Evolutionary conservation across 1,284 basidiomycete species (phyloP).

Genomic region (Waitea zeae): DNA sequence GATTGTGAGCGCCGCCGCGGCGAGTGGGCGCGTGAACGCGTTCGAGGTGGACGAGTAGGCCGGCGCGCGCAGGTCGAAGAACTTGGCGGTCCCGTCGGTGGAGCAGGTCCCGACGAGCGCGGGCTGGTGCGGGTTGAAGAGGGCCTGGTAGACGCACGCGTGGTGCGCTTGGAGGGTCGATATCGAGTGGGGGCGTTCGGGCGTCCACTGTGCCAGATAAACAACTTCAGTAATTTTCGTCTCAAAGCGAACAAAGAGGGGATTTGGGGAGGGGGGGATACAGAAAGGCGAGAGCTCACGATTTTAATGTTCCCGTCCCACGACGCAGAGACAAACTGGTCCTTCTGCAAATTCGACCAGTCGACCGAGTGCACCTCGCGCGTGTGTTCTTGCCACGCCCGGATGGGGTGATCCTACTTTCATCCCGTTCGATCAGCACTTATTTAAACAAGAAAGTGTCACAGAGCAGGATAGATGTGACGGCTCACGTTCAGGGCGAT

Average conservation of each 20-base stretch:
- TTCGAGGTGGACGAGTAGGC: constrained; percentile 22
- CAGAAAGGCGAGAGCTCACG: constrained; percentile 25
- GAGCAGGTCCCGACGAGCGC: constrained; percentile 71
- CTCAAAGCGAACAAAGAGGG: too few species aligned
- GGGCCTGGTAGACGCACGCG: constrained; percentile 75
- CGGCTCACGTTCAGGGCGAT: constrained; percentile 63
- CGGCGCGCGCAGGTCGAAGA: constrained; percentile 63
- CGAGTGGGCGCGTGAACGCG: constrained; percentile 41
- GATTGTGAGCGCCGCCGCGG: constrained; percentile 48
- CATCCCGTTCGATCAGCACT: background rate
- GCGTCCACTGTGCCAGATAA: constrained; percentile 66
- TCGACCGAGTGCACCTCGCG: constrained; percentile 91
- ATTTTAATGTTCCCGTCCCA: constrained; percentile 91
- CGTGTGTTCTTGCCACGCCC: constrained; percentile 86
- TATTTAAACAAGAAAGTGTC: too few species aligned
- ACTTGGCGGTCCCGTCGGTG: constrained; percentile 65
- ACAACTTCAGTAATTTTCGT: background rate
- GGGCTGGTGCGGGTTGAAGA: constrained; percentile 85
- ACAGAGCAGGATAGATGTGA: too few species aligned
- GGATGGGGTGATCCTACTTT: constrained; percentile 70
- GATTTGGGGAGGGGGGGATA: background rate
- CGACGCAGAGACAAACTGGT: constrained; percentile 73
- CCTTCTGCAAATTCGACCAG: constrained; percentile 93
- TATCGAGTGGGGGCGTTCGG: constrained; percentile 63
- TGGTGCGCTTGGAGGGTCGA: constrained; percentile 70